Conservation (phyloP, 2,329 filamentous ascomycete species). For the Diaporthe sp. region DNA sequence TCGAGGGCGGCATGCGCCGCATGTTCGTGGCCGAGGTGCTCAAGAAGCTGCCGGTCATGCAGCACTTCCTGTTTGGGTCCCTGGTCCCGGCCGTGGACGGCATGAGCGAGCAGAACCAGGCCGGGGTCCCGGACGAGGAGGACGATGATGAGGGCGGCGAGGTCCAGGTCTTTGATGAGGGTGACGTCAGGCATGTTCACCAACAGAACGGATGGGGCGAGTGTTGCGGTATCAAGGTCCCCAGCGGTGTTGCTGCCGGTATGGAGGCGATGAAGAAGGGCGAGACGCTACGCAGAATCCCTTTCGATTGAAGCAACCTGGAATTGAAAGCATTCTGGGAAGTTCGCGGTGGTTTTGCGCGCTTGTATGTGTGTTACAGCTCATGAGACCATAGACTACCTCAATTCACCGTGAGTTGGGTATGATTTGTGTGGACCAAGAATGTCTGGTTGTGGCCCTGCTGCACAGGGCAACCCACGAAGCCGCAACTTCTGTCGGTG, state of each 20-base stretch:
- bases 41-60: constrained; percentile 96
- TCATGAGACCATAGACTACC: background rate
- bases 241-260: constrained; percentile 91
- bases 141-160: constrained; percentile 66
- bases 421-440: background rate
- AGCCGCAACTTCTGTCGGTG: background rate
- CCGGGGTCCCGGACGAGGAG: constrained; percentile 61
- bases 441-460: background rate
- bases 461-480: too few relatives aligned
- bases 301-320: constrained; percentile 77
- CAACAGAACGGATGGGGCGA: constrained; percentile 87
- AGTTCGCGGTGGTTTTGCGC: background rate
- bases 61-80: constrained; percentile 95
- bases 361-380: background rate
- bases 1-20: constrained; percentile 93
- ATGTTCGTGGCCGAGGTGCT: constrained; percentile 97
- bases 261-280: constrained; percentile 87
- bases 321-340: background rate
- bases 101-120: constrained; percentile 79
- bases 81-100: constrained; percentile 84
- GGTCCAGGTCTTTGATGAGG: constrained; percentile 72
- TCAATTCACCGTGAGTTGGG: background rate
- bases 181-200: constrained; percentile 79
- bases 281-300: constrained; percentile 78
- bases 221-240: constrained; percentile 98